phyloP scores from a whole-genome alignment of 73 alveolate genomes.

The Durusdinium trenchii region DNA sequence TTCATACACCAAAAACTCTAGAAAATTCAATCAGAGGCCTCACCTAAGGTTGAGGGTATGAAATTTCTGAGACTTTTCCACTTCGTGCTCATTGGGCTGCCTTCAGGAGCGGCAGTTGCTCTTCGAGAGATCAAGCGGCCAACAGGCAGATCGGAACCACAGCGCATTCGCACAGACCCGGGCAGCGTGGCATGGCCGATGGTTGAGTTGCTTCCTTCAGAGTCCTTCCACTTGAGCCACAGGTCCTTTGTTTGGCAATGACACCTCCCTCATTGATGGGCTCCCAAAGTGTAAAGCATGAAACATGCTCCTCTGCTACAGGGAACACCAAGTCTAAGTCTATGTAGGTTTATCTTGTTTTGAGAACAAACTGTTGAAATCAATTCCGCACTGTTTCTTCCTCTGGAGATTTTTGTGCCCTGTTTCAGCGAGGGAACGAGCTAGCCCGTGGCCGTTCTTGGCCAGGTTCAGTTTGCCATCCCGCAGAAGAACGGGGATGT shows the following conservation, averaged over 20 bases:
- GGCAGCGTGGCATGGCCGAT: no score
- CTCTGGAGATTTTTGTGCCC: not conserved
- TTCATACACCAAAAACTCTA: no score
- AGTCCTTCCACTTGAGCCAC: no score
- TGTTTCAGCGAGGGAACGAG: not conserved
- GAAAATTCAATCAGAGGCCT: not conserved
- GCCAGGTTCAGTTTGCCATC: slow-evolving; percentile 58
- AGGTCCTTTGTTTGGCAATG: not conserved
- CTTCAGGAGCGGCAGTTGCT: slow-evolving; percentile 53
- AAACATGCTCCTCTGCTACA: not conserved
- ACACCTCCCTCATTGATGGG: not conserved
- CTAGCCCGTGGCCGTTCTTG: not conserved
- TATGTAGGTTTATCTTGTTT: no score
- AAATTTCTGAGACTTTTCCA: not conserved
- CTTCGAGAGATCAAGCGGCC: slow-evolving; percentile 38
- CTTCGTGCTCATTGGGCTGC: not conserved
- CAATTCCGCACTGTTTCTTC: not conserved
- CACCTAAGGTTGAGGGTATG: no score
- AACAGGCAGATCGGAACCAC: not conserved
- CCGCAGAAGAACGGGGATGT: slow-evolving; percentile 77
- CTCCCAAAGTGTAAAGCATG: not conserved
- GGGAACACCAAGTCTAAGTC: not conserved
- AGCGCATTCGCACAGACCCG: not conserved
- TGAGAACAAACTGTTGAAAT: no score
- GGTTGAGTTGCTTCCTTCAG: no score